Conservation (phyloP, 2,329 filamentous ascomycete species). For the Colletotrichum truncatum region DNA sequence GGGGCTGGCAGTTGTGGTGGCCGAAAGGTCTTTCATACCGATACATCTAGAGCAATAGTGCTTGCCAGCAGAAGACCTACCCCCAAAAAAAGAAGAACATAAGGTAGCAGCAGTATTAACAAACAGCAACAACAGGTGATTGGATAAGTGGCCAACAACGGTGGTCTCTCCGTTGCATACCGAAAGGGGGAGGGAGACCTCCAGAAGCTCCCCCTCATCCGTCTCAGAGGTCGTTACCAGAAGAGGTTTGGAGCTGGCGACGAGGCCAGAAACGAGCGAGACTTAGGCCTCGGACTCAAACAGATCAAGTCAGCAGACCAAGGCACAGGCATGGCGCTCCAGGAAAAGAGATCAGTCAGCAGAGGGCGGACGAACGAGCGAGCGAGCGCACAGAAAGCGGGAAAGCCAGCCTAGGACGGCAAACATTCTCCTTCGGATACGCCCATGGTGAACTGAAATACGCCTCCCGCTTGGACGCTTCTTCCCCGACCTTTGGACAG, state of each 20-base stretch:
- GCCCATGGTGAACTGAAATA: neutral
- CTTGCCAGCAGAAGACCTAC: no score
- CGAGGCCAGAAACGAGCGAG: neutral
- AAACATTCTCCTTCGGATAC: neutral
- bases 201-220: neutral
- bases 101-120: neutral
- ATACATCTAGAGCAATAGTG: no score
- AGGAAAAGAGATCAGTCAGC: neutral
- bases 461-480: conserved; percentile 5
- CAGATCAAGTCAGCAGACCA: conserved; percentile 18
- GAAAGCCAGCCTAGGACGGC: neutral
- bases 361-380: no score
- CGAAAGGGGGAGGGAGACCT: conserved; percentile 13
- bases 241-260: conserved; percentile 18
- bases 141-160: conserved; percentile 4
- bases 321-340: neutral
- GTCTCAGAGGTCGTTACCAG: conserved; percentile 1
- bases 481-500: neutral
- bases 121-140: neutral
- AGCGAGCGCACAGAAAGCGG: no score
- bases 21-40: neutral
- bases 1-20: neutral
- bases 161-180: neutral
- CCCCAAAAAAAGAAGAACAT: no score
- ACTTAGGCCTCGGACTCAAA: conserved; percentile 12